phyloP scores from a whole-genome alignment of 2,329 filamentous ascomycete genomes.

The Canariomyces notabilis region DNA sequence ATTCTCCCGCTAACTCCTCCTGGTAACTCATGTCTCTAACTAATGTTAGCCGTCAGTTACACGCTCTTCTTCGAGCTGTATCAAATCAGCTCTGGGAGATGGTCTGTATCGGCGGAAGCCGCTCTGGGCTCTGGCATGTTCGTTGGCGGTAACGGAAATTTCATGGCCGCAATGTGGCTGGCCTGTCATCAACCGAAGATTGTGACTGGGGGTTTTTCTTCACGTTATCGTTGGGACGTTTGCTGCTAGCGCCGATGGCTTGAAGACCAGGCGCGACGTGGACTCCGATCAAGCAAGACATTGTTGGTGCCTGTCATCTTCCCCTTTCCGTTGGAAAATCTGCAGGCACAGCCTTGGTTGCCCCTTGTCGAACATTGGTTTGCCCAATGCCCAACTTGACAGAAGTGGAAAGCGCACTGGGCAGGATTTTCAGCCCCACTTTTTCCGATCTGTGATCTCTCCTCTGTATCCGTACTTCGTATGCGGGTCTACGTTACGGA shows the following conservation, averaged over 20 bases:
- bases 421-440: neutral
- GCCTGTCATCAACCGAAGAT: neutral
- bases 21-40: neutral
- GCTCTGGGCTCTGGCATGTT: constrained; percentile 1
- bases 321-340: too few relatives aligned
- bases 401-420: neutral
- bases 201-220: constrained; percentile 1
- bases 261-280: neutral
- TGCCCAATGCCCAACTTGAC: neutral
- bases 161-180: constrained; percentile 7
- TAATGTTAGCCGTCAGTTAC: neutral
- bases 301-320: neutral
- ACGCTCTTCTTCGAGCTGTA: too few relatives aligned
- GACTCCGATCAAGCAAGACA: neutral
- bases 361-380: neutral
- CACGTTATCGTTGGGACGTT: neutral
- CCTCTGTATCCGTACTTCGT: too few relatives aligned
- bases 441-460: too few relatives aligned
- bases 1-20: neutral
- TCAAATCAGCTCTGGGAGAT: too few relatives aligned
- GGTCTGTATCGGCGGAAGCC: too few relatives aligned
- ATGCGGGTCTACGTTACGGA: too few relatives aligned
- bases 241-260: neutral
- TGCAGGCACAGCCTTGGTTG: neutral
- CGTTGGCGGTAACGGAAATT: constrained; percentile 22